Evolutionary conservation across 2,329 filamentous ascomycete species (phyloP), one percentile per base, ranked within the genome.

Genomic region (Xylariaceae sp.): DNA sequence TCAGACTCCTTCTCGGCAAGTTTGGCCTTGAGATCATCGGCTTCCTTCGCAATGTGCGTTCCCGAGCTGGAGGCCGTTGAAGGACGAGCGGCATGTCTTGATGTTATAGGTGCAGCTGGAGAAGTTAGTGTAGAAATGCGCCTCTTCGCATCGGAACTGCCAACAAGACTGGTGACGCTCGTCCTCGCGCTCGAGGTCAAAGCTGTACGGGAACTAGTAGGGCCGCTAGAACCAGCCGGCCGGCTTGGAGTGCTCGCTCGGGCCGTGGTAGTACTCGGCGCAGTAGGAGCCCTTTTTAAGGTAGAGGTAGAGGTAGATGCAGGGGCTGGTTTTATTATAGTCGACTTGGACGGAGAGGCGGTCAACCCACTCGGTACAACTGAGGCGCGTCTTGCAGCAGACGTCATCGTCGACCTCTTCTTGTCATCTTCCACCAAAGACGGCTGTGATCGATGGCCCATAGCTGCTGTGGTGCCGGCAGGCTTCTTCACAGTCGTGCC

Each of bases 21-120:
- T 69, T 84, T 84, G 6, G 73, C 68, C 71, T 82, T 85, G 43
- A 86, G 73, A 45, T 81, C 77, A 48, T 85, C 82, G 3, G 81
- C 71, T 63, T 83, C 81, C 70, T 81, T 84, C 26, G 76, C 67
- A 6, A 75, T 73, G 19, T 19, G 19, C 12, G 73, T 67, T 27
- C 72, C 70, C 19, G 69, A 64, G 45, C 66, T 67, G 12, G 73
- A 68, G 8, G 67, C 66, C n/a, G 67, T 66, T 41, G 71, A 76
- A 4, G 73, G 65, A 30, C 76, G 74, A n/a, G 73, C 54, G 4
- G 71, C 67, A 59, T 79, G 76, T 50, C 71, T 70, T 3, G 72
- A 58, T 3, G 74, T 65, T 35, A 73, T 69, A 30, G 71, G 53
- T 19, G 72, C 64, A 8, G 71, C 51, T 11, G 74, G 62, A 3